Base-by-base conservation (phyloP, 225 moss, liverwort and hornwort genomes). In the Bryum argenteum region DNA sequence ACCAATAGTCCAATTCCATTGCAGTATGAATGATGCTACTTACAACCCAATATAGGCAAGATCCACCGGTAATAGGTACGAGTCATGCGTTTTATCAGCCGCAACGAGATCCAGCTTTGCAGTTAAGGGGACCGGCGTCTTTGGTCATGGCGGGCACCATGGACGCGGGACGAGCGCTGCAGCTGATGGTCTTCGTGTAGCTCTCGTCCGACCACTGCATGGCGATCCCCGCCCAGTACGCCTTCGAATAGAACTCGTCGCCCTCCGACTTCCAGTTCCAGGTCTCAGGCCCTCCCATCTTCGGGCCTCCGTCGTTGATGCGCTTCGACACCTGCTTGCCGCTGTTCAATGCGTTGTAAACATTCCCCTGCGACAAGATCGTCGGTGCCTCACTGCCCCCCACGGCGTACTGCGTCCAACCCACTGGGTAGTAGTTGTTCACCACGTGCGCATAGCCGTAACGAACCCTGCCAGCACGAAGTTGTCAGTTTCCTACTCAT, bases 351-450 rank as follows among this genome's bases (percentile, higher is more conserved):
- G 50, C 50, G 15, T 69, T 39, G 54, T 64, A 82, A 0, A 53
- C 5, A 58, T 82, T 82, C 21, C 39, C 37, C 18, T 71, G 11
- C 5, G 60, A 60, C 0, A 71, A 20, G 14, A 71, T 71, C 20
- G 50, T 71, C 13, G 37, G 59, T 1, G 0, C 71, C 39, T 61
- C 40, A 41, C 76, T 81, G n/a, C 71, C 80, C 1, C 38, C 72
- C 0, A 69, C 52, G 20, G 68, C 72, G 20, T 64, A 73, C 6
- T 63, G 41, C 8, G 55, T 68, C 81, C 77, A 81, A 4, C 77
- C 73, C 8, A 72, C 42, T 3, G 63, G 57, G 64, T 81, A 81
- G 39, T 69, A 37, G n/a, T 72, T 77, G 56, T 77, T 81, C 40
- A 73, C 28, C 0, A 81, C 13, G 19, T 81, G 71, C 24, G 67